Evolutionary conservation across 2,329 filamentous ascomycete species (phyloP), one percentile per base, ranked within the genome.

Genomic region (Passalora sequoiae): DNA sequence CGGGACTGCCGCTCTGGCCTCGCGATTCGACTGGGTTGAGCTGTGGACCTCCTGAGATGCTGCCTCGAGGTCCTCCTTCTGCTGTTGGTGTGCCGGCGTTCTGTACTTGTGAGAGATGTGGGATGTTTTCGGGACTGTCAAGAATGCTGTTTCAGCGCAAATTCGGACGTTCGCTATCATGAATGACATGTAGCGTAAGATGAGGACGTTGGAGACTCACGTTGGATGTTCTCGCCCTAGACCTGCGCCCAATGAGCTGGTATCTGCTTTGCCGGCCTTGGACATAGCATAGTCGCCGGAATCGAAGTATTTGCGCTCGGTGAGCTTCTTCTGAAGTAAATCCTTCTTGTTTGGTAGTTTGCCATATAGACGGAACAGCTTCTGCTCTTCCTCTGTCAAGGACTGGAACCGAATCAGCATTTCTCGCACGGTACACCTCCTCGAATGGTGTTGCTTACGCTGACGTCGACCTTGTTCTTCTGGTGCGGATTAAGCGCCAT

Each of bases 231-330:
- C 84, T 61, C 87, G 89, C 61, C 92, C 92, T 62, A 98, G 87
- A 61, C 84, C 84, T 63, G 91, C 94, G 48, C 94, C 87, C 9
- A 63, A 44, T 6, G 49, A 38, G 21, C 94, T 91, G 61, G 92
- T 85, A 64, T 92, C 86, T 62, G 89, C 86, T 73, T 97, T 97
- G 69, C 92, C 92, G 47, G 92, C 92, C 73, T 94, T 94, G 68
- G 85, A 91, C 70, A 94, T 83, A 62, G 89, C 89, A 65, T 94
- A 95, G 73, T 95, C 89, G 61, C 89, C 89, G 44, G 86, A 92
- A 73, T 94, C 88, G 69, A 94, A 95, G 73, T 94, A 94, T 72
- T 94, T 98, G 74, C 92, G 89, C 69, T 97, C 92, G 78, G 96
- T 96, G 65, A 97, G 80, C 66, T 97, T 94, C 76, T 97, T 97